Conservation (phyloP, 208 protist genomes). For the Novymonas esmeraldas region DNA sequence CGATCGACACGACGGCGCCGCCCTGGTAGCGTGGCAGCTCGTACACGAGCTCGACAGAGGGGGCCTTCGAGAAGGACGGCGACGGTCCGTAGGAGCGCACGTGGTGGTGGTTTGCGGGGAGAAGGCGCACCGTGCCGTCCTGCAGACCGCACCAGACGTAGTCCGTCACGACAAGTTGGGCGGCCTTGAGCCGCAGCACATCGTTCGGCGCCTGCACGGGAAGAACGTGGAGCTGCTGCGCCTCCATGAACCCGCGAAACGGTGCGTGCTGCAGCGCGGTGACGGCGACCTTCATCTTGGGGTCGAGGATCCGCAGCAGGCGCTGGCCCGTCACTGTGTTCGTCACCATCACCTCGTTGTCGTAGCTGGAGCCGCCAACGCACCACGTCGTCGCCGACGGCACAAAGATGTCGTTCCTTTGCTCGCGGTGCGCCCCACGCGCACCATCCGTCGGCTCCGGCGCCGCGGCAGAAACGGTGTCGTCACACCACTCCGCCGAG, state of each 20-base stretch:
- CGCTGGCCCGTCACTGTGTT: slow-evolving; percentile 52
- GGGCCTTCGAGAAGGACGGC: slow-evolving; percentile 44
- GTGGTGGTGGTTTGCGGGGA: slow-evolving; percentile 58
- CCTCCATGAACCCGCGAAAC: slow-evolving; percentile 77
- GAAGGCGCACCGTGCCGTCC: slow-evolving; percentile 83
- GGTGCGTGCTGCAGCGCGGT: slow-evolving; percentile 78
- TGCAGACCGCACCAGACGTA: slow-evolving; percentile 89
- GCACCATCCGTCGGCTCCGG: not conserved
- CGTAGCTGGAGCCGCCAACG: slow-evolving; percentile 48
- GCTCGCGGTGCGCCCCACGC: slow-evolving; percentile 26
- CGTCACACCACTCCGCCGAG: not conserved
- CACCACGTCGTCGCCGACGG: slow-evolving; percentile 54
- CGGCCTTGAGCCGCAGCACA: slow-evolving; percentile 58
- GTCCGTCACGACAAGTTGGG: slow-evolving; percentile 74
- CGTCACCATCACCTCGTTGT: slow-evolving; percentile 57
- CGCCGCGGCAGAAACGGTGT: slow-evolving; percentile 20
- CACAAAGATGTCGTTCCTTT: slow-evolving; percentile 30
- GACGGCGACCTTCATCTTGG: slow-evolving; percentile 69
- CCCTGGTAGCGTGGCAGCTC: slow-evolving; percentile 87
- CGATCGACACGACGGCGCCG: slow-evolving; percentile 68
- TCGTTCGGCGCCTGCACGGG: slow-evolving; percentile 63
- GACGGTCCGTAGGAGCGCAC: slow-evolving; percentile 59
- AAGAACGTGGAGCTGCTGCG: slow-evolving; percentile 54
- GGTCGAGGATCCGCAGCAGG: slow-evolving; percentile 62
- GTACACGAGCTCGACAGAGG: slow-evolving; percentile 73